Conservation (phyloP, 306 rosid genomes). For the Trifolium repens region DNA sequence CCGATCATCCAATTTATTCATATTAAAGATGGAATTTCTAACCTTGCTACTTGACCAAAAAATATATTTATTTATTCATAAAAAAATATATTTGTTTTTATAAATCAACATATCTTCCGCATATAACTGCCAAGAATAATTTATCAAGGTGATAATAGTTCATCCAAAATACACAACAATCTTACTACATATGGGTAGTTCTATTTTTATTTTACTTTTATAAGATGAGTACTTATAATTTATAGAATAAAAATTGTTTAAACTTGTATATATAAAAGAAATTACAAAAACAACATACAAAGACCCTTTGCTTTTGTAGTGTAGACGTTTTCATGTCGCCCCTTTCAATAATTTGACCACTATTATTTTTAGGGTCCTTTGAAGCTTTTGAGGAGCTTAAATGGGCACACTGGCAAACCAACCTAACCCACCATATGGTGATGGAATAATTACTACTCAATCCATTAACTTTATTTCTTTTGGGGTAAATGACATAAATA, state of each 20-base stretch:
- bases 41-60: too few relatives aligned
- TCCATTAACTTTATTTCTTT: slow-evolving; percentile 13
- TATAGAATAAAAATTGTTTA: not conserved
- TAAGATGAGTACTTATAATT: not conserved
- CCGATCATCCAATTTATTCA: too few relatives aligned
- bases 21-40: too few relatives aligned
- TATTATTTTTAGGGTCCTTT: slow-evolving; percentile 30
- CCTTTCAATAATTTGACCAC: slow-evolving; percentile 42
- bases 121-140: too few relatives aligned
- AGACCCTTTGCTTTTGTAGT: slow-evolving; percentile 24
- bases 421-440: slow-evolving; percentile 37
- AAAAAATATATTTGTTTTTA: too few relatives aligned
- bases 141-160: too few relatives aligned
- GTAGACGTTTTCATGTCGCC: slow-evolving; percentile 39
- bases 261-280: not conserved
- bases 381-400: slow-evolving; percentile 44
- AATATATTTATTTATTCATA: too few relatives aligned
- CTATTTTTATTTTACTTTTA: too few relatives aligned
- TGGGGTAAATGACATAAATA: slow-evolving; percentile 35
- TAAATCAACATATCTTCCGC: too few relatives aligned
- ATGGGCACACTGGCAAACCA: not conserved
- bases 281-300: slow-evolving; percentile 4
- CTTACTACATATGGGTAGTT: too few relatives aligned
- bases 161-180: too few relatives aligned
- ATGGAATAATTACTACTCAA: slow-evolving; percentile 31